A percentile compares a stretch with the other conserved stretches of the same genome.
Evolutionary conservation across 371 early-diverging fungal genomes (phyloP).

Genomic region (Apophysomyces elegans): DNA sequence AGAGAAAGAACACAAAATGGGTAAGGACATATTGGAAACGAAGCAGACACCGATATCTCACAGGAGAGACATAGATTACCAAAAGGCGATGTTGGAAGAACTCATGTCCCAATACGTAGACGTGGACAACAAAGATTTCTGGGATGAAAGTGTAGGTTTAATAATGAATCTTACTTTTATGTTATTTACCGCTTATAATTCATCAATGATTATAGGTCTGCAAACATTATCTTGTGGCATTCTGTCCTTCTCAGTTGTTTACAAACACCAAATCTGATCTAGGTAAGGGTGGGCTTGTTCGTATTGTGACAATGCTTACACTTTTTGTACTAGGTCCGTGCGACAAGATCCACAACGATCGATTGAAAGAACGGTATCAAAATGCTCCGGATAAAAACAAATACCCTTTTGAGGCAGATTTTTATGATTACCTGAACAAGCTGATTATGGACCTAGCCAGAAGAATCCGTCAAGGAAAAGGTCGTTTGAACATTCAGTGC

Average conservation of each 20-base stretch:
- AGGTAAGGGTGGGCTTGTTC: conserved; percentile 49
- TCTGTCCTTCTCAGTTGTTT: conserved; percentile 87
- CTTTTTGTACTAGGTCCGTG: conserved; percentile 58
- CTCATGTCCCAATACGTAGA: conserved; percentile 80
- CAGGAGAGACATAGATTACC: conserved; percentile 49
- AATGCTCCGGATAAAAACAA: conserved; percentile 65
- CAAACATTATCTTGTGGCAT: conserved; percentile 84
- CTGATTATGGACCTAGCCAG: conserved; percentile 78
- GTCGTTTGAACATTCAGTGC: conserved; percentile 72
- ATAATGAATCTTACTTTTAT: neutral
- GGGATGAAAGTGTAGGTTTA: conserved; percentile 63
- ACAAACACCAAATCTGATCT: conserved; percentile 89
- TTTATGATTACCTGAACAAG: conserved; percentile 72
- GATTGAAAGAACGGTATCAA: conserved; percentile 76
- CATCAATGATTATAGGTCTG: conserved; percentile 63
- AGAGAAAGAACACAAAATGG: neutral
- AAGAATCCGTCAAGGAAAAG: conserved; percentile 76
- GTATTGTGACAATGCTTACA: neutral
- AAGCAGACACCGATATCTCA: neutral
- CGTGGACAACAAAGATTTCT: conserved; percentile 67
- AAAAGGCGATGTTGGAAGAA: conserved; percentile 78
- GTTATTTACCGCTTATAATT: conserved; percentile 3
- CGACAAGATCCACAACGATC: conserved; percentile 82
- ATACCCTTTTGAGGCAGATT: conserved; percentile 78
- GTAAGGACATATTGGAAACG: neutral